These are phyloP conservation scores for Eutrema salsugineum DNA, from an alignment of 441 rosid species.

Conservation along the genomic window DNA sequence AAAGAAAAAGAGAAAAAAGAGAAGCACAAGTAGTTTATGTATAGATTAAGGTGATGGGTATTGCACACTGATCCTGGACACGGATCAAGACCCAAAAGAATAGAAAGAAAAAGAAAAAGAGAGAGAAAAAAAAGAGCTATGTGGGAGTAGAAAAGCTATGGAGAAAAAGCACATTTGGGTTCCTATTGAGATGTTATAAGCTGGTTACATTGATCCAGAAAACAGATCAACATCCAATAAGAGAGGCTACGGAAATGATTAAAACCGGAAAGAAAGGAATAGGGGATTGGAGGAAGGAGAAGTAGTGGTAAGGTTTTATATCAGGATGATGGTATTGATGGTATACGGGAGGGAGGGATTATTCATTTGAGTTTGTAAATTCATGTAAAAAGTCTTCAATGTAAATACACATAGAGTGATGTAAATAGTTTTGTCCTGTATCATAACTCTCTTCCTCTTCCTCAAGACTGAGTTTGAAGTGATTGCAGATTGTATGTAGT, in stretches of 20 bases:
- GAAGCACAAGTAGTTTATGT: constrained; percentile 11
- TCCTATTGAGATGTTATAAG: not conserved
- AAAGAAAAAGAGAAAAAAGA: not conserved
- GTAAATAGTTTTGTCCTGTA: constrained; percentile 14
- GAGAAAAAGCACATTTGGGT: constrained; percentile 8
- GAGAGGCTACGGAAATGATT: not conserved
- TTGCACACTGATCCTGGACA: constrained; percentile 6
- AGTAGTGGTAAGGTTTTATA: not conserved
- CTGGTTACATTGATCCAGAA: not conserved
- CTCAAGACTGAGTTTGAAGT: constrained; percentile 14
- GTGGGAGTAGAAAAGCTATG: constrained; percentile 1
- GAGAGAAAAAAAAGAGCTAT: not conserved
- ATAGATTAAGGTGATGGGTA: constrained; percentile 15
- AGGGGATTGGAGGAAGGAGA: not conserved
- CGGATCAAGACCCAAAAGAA: not conserved
- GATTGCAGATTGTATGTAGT: constrained; percentile 20
- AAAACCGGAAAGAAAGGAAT: not conserved
- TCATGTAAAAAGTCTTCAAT: constrained; percentile 12
- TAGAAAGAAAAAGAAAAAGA: not conserved
- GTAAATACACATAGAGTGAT: constrained; percentile 27
- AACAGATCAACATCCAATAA: too few relatives aligned
- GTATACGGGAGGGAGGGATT: not conserved
- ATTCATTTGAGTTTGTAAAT: not conserved
- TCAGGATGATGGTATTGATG: constrained; percentile 16
- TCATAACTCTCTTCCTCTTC: not conserved